Conservation (phyloP, 768 basidiomycete genomes). For the Tephrocybe rancida region DNA sequence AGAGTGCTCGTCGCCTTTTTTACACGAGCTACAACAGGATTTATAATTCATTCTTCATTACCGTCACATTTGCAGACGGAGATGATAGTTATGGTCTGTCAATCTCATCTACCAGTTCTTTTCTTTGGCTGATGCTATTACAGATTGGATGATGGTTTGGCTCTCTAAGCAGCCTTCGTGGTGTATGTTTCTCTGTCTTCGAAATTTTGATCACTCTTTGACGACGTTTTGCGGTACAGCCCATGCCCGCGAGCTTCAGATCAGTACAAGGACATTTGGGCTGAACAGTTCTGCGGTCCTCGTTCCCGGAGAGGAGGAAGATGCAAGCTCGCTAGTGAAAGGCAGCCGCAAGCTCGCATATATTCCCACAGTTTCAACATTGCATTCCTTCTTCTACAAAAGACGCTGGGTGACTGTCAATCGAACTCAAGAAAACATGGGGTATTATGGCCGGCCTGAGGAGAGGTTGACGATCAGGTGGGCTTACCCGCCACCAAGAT, state of each 20-base stretch:
- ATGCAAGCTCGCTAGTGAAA: slow-evolving; percentile 10
- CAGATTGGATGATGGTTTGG: slow-evolving; percentile 66
- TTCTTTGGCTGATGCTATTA: neutral
- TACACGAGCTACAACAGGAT: slow-evolving; percentile 34
- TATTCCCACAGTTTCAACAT: slow-evolving; percentile 32
- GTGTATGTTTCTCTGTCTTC: slow-evolving; percentile 36
- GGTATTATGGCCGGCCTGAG: slow-evolving; percentile 7
- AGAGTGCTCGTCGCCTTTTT: slow-evolving; percentile 46
- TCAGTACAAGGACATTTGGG: slow-evolving; percentile 41
- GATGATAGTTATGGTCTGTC: slow-evolving; percentile 32
- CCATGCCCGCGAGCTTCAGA: slow-evolving; percentile 46
- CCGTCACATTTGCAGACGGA: slow-evolving; percentile 49
- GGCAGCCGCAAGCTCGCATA: slow-evolving; percentile 30
- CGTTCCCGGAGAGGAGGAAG: slow-evolving; percentile 28
- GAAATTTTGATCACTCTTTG: neutral
- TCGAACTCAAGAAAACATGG: slow-evolving; percentile 10
- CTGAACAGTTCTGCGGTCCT: slow-evolving; percentile 24
- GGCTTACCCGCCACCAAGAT: slow-evolving; percentile 54
- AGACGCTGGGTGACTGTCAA: slow-evolving; percentile 29
- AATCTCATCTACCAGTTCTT: neutral
- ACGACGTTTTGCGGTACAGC: slow-evolving; percentile 21
- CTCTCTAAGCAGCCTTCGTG: slow-evolving; percentile 55
- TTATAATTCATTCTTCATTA: slow-evolving; percentile 50
- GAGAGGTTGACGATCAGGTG: slow-evolving; percentile 53
- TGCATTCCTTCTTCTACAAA: slow-evolving; percentile 35